phyloP scores from a whole-genome alignment of 2,329 filamentous ascomycete genomes.

The Apiospora arundinis region DNA sequence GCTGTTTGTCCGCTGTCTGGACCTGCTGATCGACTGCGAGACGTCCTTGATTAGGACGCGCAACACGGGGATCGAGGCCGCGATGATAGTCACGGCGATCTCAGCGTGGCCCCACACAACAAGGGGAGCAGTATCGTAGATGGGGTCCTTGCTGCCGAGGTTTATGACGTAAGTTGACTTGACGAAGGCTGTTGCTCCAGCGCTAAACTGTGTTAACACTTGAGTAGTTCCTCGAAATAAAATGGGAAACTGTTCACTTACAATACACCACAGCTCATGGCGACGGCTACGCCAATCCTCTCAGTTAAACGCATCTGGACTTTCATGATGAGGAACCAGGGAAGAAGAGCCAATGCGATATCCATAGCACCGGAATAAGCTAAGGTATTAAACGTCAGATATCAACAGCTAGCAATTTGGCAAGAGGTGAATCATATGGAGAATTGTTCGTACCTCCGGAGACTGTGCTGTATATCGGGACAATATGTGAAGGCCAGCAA shows the following conservation, averaged over 20 bases:
- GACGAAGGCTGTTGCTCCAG: conserved; percentile 34
- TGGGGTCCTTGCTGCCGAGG: conserved; percentile 29
- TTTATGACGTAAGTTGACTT: conserved; percentile 31
- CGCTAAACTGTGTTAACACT: conserved; percentile 27
- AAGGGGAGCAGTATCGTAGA: conserved; percentile 33
- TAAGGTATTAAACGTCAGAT: conserved; percentile 9
- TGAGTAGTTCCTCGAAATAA: no score
- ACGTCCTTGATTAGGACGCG: conserved; percentile 38
- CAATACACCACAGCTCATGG: conserved; percentile 40
- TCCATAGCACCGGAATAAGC: conserved; percentile 37
- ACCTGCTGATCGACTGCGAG: not conserved
- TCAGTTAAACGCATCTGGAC: conserved; percentile 39
- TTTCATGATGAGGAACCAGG: conserved; percentile 39
- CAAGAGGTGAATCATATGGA: no score
- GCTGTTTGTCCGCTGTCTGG: not conserved
- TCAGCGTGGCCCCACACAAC: conserved; percentile 40
- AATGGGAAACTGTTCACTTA: conserved; percentile 23
- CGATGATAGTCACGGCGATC: conserved; percentile 36
- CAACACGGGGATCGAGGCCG: conserved; percentile 42
- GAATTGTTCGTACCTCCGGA: conserved; percentile 12
- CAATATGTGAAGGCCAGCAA: conserved; percentile 26
- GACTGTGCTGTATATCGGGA: conserved; percentile 27
- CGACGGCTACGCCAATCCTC: conserved; percentile 38
- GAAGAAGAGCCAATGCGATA: conserved; percentile 37
- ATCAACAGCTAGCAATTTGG: no score